These are phyloP conservation scores for Schizophyllum amplum DNA, from an alignment of 1,284 basidiomycete species.

Conservation along the genomic window DNA sequence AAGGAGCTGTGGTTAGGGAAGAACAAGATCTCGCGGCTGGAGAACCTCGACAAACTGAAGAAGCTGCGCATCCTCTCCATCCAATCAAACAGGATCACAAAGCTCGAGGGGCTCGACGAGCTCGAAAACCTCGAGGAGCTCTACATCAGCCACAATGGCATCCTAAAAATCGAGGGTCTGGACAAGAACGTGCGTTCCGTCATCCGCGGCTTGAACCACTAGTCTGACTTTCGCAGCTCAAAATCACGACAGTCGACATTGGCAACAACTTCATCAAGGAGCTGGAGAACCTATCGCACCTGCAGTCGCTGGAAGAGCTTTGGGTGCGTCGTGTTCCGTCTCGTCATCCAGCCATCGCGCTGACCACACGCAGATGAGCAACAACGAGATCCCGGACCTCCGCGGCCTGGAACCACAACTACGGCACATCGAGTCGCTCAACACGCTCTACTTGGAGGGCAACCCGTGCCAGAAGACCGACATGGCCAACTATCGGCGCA, in stretches of 20 bases:
- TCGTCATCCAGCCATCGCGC: background rate
- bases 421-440: constrained; percentile 55
- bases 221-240: constrained; percentile 37
- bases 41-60: constrained; percentile 63
- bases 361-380: constrained; percentile 58
- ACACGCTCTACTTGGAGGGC: constrained; percentile 91
- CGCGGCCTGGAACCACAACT: constrained; percentile 67
- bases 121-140: constrained; percentile 80
- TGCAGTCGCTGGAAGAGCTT: constrained; percentile 77
- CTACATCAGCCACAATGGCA: constrained; percentile 92
- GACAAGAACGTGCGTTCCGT: constrained; percentile 62
- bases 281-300: constrained; percentile 77
- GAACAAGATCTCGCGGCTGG: constrained; percentile 88
- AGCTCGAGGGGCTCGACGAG: constrained; percentile 72
- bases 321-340: constrained; percentile 60
- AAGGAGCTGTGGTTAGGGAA: constrained; percentile 97
- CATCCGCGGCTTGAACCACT: background rate
- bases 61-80: constrained; percentile 79
- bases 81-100: constrained; percentile 91
- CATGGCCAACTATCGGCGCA: constrained; percentile 77
- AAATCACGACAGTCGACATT: constrained; percentile 83
- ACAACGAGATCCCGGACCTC: constrained; percentile 76
- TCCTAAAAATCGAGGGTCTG: constrained; percentile 80
- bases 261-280: constrained; percentile 78
- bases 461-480: constrained; percentile 88